Percentiles rank a stretch among this genome's conserved stretches.
Evolutionary conservation across 768 basidiomycete genomes (phyloP).

Genomic region (Mycena maculata): DNA sequence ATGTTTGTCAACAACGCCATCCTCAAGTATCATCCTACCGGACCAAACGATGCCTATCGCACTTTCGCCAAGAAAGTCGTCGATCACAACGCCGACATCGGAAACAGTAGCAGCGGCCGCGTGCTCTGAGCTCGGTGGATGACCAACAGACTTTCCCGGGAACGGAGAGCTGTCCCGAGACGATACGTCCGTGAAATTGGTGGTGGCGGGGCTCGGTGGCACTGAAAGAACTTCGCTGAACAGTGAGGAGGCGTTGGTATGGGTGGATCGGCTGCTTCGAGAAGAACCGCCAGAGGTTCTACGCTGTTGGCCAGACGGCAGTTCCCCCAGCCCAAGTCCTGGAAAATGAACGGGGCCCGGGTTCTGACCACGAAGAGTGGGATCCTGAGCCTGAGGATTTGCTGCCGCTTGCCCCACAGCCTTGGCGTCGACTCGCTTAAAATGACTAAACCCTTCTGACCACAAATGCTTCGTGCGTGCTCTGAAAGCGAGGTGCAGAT

Average conservation of each 20-base stretch:
- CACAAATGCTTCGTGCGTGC: conserved; percentile 4
- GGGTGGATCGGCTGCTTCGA: conserved; percentile 10
- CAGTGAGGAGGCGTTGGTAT: background rate
- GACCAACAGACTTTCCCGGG: conserved; percentile 4
- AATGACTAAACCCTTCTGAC: conserved; percentile 23
- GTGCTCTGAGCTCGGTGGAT: background rate
- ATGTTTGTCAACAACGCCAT: background rate
- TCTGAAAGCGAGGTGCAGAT: conserved; percentile 18
- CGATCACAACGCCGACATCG: conserved; percentile 13
- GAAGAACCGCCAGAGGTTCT: conserved; percentile 13
- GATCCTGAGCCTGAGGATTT: background rate
- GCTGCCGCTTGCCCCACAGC: too few species aligned
- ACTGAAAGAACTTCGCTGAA: conserved; percentile 13
- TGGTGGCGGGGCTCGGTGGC: conserved; percentile 19
- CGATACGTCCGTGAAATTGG: background rate
- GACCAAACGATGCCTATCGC: conserved; percentile 21
- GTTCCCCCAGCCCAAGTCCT: background rate
- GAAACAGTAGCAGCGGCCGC: background rate
- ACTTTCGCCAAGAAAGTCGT: background rate
- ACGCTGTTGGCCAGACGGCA: conserved; percentile 11
- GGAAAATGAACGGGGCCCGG: background rate
- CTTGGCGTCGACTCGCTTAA: background rate
- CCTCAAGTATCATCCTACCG: conserved; percentile 21
- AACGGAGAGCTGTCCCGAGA: conserved; percentile 18
- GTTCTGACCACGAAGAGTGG: conserved; percentile 1